Percentiles rank a stretch among this genome's conserved stretches.
These are phyloP conservation scores for Tylopilus rubrobrunneus DNA, from an alignment of 768 basidiomycete species.

Conservation along the genomic window DNA sequence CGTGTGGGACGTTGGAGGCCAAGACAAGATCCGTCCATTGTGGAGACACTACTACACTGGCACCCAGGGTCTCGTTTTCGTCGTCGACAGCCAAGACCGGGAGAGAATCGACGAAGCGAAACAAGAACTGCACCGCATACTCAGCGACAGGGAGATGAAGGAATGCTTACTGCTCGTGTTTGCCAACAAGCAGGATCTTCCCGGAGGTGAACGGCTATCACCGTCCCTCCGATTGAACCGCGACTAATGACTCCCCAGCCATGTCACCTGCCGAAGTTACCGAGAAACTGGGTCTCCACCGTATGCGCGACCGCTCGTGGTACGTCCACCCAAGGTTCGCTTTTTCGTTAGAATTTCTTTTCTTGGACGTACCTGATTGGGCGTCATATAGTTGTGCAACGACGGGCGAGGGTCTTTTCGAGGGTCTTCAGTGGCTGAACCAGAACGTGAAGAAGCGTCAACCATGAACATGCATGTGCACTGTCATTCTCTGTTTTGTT, in stretches of 20 bases:
- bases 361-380: slow-evolving; percentile 1
- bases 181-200: slow-evolving; percentile 98
- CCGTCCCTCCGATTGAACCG: neutral
- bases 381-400: slow-evolving; percentile 73
- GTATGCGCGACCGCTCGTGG: slow-evolving; percentile 97
- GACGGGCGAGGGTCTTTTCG: slow-evolving; percentile 94
- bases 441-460: slow-evolving; percentile 96
- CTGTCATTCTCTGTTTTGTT: slow-evolving; percentile 17
- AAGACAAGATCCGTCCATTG: slow-evolving; percentile 97
- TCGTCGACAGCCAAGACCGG: slow-evolving; percentile 94
- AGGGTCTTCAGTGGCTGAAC: slow-evolving; percentile 95
- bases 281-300: slow-evolving; percentile 90
- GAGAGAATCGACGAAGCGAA: slow-evolving; percentile 97
- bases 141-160: slow-evolving; percentile 97
- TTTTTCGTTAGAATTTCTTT: neutral
- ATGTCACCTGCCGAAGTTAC: slow-evolving; percentile 99
- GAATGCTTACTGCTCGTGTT: slow-evolving; percentile 97
- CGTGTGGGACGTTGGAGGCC: slow-evolving; percentile 97
- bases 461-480: slow-evolving; percentile 42
- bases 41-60: slow-evolving; percentile 99
- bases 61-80: slow-evolving; percentile 97
- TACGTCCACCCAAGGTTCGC: slow-evolving; percentile 96
- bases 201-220: slow-evolving; percentile 65
- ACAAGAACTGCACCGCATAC: slow-evolving; percentile 91
- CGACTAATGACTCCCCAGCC: slow-evolving; percentile 38